phyloP scores from a whole-genome alignment of 805 yeast species.

The Wickerhamiella lipophila region DNA sequence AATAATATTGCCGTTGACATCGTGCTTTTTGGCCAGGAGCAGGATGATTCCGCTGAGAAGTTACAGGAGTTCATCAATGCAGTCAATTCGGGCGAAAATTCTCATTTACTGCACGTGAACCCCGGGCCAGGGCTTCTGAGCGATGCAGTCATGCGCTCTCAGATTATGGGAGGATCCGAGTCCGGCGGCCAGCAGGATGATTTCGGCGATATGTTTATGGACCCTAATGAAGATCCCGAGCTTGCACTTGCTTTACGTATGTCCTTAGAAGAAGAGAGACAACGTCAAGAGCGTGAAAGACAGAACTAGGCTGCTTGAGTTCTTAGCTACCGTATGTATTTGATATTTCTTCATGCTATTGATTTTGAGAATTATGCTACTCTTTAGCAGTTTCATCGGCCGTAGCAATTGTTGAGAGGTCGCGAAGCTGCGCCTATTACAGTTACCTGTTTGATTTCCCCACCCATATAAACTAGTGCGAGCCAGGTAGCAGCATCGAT shows the following conservation, averaged over 20 bases:
- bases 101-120: slow-evolving; percentile 69
- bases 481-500: too few species aligned
- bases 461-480: too few species aligned
- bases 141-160: slow-evolving; percentile 66
- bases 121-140: slow-evolving; percentile 79
- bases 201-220: slow-evolving; percentile 41
- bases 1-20: slow-evolving; percentile 83
- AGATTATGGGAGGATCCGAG: slow-evolving; percentile 45
- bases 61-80: slow-evolving; percentile 65
- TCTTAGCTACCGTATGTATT: background rate
- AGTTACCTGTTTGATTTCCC: too few species aligned
- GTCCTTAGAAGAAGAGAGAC: slow-evolving; percentile 88
- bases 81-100: slow-evolving; percentile 42
- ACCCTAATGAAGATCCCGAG: slow-evolving; percentile 92
- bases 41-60: slow-evolving; percentile 50
- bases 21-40: slow-evolving; percentile 84
- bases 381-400: too few species aligned
- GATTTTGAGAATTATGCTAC: too few species aligned
- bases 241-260: slow-evolving; percentile 88
- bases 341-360: background rate
- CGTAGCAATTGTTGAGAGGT: too few species aligned
- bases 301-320: slow-evolving; percentile 11
- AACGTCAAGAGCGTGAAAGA: slow-evolving; percentile 62
- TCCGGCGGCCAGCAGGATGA: slow-evolving; percentile 41
- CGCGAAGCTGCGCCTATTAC: too few species aligned